A percentile compares a stretch with the other conserved stretches of the same genome.
These are phyloP conservation scores for Amaranthus tricolor DNA, from an alignment of 179 eudicot species.

Conservation along the genomic window DNA sequence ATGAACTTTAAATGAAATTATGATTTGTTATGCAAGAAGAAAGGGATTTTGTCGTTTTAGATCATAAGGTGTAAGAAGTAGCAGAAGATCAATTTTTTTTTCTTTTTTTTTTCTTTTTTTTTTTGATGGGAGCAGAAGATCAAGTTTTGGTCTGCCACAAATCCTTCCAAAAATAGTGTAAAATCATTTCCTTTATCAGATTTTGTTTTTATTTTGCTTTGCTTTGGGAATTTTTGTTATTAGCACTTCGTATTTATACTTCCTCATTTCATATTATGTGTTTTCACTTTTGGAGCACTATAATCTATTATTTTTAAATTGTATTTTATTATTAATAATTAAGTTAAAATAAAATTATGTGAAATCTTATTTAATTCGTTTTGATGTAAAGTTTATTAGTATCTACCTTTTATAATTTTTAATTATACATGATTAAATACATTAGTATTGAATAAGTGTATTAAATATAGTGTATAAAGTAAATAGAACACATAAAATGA, in stretches of 20 bases:
- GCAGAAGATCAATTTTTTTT: slow-evolving; percentile 16
- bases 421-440: too few relatives aligned
- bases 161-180: slow-evolving; percentile 26
- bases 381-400: too few relatives aligned
- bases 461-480: too few relatives aligned
- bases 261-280: not conserved
- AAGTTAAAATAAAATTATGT: too few relatives aligned
- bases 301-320: too few relatives aligned
- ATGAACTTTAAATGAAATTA: too few relatives aligned
- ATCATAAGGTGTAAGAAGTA: slow-evolving; percentile 13
- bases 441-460: too few relatives aligned
- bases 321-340: too few relatives aligned
- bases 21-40: not conserved
- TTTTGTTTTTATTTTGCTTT: not conserved
- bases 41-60: slow-evolving; percentile 11
- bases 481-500: too few relatives aligned
- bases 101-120: too few relatives aligned
- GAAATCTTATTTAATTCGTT: too few relatives aligned
- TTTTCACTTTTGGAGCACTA: not conserved
- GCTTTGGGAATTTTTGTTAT: not conserved
- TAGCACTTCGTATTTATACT: not conserved
- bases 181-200: slow-evolving; percentile 11
- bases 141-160: slow-evolving; percentile 16
- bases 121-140: slow-evolving; percentile 23
- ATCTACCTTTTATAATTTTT: too few relatives aligned